These are phyloP conservation scores for Trichopus zeylanicus DNA, from an alignment of 116 monocot genomes.

Conservation along the genomic window DNA sequence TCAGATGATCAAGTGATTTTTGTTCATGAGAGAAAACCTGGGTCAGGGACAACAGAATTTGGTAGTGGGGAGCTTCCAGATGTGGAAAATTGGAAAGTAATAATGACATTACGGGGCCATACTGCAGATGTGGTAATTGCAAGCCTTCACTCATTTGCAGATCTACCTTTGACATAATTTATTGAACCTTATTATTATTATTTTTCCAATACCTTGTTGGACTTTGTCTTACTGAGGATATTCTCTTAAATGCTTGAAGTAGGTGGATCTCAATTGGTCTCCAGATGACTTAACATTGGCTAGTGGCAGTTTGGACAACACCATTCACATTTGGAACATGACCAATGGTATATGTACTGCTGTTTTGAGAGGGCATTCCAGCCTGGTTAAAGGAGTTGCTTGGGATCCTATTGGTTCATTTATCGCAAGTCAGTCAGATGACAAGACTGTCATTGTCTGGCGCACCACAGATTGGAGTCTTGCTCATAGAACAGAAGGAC, in stretches of 20 bases:
- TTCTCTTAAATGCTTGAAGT: conserved; percentile 55
- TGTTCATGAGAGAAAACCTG: conserved; percentile 87
- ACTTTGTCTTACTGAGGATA: conserved; percentile 4
- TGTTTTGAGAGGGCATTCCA: conserved; percentile 93
- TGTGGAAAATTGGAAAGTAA: conserved; percentile 95
- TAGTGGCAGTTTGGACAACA: conserved; percentile 94
- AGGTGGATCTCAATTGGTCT: conserved; percentile 99
- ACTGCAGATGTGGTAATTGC: conserved; percentile 95
- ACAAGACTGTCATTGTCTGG: conserved; percentile 97
- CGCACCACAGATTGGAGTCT: conserved; percentile 93
- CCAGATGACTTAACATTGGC: conserved; percentile 86
- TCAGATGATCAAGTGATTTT: conserved; percentile 94
- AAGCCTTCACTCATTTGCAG: not conserved
- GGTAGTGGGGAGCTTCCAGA: conserved; percentile 96
- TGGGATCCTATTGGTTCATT: conserved; percentile 99
- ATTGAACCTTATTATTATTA: conserved; percentile 1
- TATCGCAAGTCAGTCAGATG: conserved; percentile 95
- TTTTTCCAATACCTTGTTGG: not conserved
- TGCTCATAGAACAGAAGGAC: conserved; percentile 91
- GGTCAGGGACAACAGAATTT: conserved; percentile 90
- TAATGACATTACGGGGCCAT: conserved; percentile 88
- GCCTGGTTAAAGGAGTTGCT: conserved; percentile 90
- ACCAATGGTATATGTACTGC: conserved; percentile 87
- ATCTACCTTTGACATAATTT: not conserved
- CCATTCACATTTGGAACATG: conserved; percentile 94